Base-by-base conservation (phyloP, 768 basidiomycete species). In the Amanita exitialis region DNA sequence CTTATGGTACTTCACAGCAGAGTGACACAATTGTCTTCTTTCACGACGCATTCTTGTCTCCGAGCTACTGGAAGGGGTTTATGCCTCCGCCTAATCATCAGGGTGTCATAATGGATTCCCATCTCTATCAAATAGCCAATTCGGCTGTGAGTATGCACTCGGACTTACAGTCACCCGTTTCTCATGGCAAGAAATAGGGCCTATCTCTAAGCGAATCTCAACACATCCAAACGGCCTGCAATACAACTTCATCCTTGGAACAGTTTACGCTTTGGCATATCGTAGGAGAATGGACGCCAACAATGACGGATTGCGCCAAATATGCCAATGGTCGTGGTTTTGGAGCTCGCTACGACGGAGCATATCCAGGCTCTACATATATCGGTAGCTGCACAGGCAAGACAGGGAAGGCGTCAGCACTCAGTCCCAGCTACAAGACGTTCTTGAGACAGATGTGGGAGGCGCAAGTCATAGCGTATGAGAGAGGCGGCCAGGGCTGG, bases 231-330 rank as follows among this genome's bases (percentile, higher is more conserved):
- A 60, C 72, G 2, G 85, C 82, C 3, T 91, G 89, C 58, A 56
- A 56, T 44, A 62, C 67, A 35, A 71, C 66, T 10, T 65, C 69
- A 8, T 58, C 67, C 0, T 71, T 90, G 5, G 61, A 75, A 0
- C 57, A 60, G 18, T 81, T 80, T 56, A 73, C 78, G 35, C 74
- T 93, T 20, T 91, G 89, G 91, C 74, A 79, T 13, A 72, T 92
- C 39, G 89, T 92, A 20, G 91, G 92, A 36, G 92, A 96, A 68
- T 96, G 88, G 83, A 81, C 86, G 1, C 77, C 87, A 3, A 85
- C 85, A 1, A 67, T 74, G 47, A 90, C 78, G 6, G 90, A 90
- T 59, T 89, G 88, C 56, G 83, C 83, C 10, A 82, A 76, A 59
- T 88, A 86, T 64, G 71, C 95, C 42, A 94, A 94, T 57, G 93